Evolutionary conservation across 2,329 filamentous ascomycete genomes (phyloP).

Genomic region (Dactylellina parvicollis): DNA sequence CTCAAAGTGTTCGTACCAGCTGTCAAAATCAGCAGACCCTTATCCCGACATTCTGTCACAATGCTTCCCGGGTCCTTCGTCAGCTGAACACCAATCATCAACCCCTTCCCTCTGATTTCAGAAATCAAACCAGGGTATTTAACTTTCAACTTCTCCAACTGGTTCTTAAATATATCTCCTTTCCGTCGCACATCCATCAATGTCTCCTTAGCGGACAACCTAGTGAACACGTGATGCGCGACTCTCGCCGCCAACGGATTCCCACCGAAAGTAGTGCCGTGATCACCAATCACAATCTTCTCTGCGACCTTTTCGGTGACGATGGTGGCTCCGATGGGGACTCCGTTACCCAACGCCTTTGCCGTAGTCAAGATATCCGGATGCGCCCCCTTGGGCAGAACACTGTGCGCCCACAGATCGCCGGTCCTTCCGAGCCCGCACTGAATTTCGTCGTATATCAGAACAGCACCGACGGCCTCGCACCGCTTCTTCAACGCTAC

Average conservation of each 20-base stretch:
- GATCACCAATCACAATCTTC: constrained; percentile 78
- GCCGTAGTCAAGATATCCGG: constrained; percentile 94
- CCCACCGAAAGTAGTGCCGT: constrained; percentile 93
- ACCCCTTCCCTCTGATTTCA: constrained; percentile 82
- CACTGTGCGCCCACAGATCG: constrained; percentile 85
- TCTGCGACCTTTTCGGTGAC: constrained; percentile 71
- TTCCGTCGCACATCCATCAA: constrained; percentile 77
- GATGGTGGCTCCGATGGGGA: constrained; percentile 87
- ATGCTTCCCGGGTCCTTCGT: constrained; percentile 76
- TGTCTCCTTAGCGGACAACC: constrained; percentile 76
- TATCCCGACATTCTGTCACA: constrained; percentile 84
- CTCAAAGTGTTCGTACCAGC: constrained; percentile 90
- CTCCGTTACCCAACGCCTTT: constrained; percentile 95
- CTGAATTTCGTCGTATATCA: constrained; percentile 96
- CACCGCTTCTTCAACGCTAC: constrained; percentile 83
- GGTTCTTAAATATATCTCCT: constrained; percentile 69
- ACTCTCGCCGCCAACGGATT: constrained; percentile 87
- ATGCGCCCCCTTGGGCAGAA: constrained; percentile 79
- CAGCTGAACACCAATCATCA: constrained; percentile 89
- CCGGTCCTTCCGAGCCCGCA: constrained; percentile 90
- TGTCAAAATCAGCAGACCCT: constrained; percentile 88
- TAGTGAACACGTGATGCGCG: constrained; percentile 83
- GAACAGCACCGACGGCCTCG: constrained; percentile 83
- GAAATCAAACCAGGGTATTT: constrained; percentile 76
- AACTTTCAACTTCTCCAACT: constrained; percentile 68